Base-by-base conservation (phyloP, 768 basidiomycete genomes). In the Collybiopsis luxurians region DNA sequence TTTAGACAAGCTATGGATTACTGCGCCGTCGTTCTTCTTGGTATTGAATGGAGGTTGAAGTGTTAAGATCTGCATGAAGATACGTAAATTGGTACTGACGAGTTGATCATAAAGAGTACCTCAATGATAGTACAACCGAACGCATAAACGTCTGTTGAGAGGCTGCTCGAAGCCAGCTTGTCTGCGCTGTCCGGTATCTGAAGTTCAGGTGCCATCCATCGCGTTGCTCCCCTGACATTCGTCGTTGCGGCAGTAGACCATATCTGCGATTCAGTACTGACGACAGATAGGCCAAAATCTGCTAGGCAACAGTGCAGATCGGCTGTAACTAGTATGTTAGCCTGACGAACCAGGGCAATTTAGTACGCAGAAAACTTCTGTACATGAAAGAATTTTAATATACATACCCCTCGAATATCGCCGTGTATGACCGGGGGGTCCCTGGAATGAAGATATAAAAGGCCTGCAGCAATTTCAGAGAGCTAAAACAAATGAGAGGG, bases 391-490 rank as follows among this genome's bases (percentile, higher is more conserved):
- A 6, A 6, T 34, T 5, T 5, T 6, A 34, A 13, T 34, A 26
- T 7, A n/a, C 65, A 4, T 53, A 68, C 67, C 27, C 67, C 66
- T 17, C 61, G 59, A 19, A 69, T 56, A 53, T 69, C 67, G 0
- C 63, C 67, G 19, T 67, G 67, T 3, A 66, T 55, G 2, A 65
- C 13, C 5, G 31, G 6, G 5, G 31, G 31, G 13, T 34, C 57
- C 13, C 26, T 54, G 23, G 63, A 67, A 49, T 76, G 74, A 44
- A 75, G 56, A 50, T 76, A 75, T 27, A 59, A 7, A 36, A 75
- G 43, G 12, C 75, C 74, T 7, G 68, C 54, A 26, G 67, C 69
- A n/a, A 73, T 63, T 45, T 75, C 75, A 45, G 67, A 43, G 26
- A 75, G 63, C 75, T 75, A 46, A 34, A 28, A 27, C 10, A 34